phyloP scores from a whole-genome alignment of 2,329 filamentous ascomycete genomes.

The Exserohilum turcica region DNA sequence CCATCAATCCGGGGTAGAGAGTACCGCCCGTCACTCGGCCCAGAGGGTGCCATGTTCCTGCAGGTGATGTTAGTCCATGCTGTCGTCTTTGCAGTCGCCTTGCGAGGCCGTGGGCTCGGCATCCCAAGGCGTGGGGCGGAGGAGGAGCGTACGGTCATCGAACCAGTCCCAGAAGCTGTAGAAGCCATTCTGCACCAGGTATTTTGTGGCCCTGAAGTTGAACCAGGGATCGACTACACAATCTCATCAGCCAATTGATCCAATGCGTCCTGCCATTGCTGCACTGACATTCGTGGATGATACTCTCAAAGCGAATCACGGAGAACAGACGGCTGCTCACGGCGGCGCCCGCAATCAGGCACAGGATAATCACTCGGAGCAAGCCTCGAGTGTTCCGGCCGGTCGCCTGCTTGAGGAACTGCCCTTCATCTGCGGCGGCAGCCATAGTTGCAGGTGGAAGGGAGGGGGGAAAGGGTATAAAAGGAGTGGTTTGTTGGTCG shows the following conservation, averaged over 20 bases:
- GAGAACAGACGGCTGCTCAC: constrained; percentile 95
- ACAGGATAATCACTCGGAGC: constrained; percentile 86
- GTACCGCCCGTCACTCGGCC: constrained; percentile 98
- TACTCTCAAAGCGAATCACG: constrained; percentile 98
- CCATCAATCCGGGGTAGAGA: constrained; percentile 98
- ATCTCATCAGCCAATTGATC: constrained; percentile 33
- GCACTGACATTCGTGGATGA: constrained; percentile 96
- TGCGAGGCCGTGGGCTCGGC: background rate
- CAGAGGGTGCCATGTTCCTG: constrained; percentile 96
- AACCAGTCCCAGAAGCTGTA: constrained; percentile 99
- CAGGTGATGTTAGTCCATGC: constrained; percentile 23
- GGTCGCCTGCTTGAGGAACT: constrained; percentile 76
- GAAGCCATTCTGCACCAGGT: constrained; percentile 94
- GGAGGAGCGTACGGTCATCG: constrained; percentile 75
- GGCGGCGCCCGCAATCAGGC: constrained; percentile 87
- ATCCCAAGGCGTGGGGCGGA: constrained; percentile 13
- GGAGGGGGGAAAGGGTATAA: constrained; percentile 23
- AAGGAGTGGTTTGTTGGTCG: constrained; percentile 34
- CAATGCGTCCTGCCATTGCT: constrained; percentile 1
- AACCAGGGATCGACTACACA: constrained; percentile 95
- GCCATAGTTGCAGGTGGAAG: constrained; percentile 44
- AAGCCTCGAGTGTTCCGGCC: constrained; percentile 82
- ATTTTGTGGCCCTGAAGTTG: constrained; percentile 98
- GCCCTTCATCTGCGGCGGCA: constrained; percentile 43
- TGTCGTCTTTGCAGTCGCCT: background rate